phyloP scores from a whole-genome alignment of 208 protist genomes.

The Trypanosoma cruzi region DNA sequence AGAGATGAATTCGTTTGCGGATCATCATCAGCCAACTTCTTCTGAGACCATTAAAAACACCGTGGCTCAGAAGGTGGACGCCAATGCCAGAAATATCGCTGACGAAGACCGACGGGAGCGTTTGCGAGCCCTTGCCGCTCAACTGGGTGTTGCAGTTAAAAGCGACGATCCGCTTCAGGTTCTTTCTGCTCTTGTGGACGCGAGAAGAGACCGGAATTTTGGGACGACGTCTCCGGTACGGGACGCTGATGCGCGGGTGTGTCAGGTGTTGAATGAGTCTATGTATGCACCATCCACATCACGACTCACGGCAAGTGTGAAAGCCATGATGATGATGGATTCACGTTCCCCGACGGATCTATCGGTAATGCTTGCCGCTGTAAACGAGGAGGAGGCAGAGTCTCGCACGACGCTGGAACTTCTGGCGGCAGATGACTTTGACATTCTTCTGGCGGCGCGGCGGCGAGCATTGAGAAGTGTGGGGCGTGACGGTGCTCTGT shows the following conservation, averaged over 20 bases:
- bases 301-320: no score
- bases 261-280: background rate
- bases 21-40: no score
- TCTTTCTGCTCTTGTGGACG: slow-evolving; percentile 15
- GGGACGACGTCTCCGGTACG: background rate
- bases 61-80: background rate
- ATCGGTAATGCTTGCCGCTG: background rate
- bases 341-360: background rate
- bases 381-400: background rate
- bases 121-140: slow-evolving; percentile 3
- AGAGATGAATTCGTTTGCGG: no score
- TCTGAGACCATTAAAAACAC: no score
- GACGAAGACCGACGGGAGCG: background rate
- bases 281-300: slow-evolving; percentile 1
- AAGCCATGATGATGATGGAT: no score
- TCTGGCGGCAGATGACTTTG: slow-evolving; percentile 11
- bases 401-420: slow-evolving; percentile 11
- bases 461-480: background rate
- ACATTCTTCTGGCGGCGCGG: slow-evolving; percentile 3
- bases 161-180: slow-evolving; percentile 4
- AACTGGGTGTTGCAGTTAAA: slow-evolving; percentile 6
- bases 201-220: background rate
- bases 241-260: background rate
- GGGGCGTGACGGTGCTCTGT: background rate
- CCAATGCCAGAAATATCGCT: background rate